Base-by-base conservation (phyloP, 331 rosid genomes). In the Rosa hybrid region DNA sequence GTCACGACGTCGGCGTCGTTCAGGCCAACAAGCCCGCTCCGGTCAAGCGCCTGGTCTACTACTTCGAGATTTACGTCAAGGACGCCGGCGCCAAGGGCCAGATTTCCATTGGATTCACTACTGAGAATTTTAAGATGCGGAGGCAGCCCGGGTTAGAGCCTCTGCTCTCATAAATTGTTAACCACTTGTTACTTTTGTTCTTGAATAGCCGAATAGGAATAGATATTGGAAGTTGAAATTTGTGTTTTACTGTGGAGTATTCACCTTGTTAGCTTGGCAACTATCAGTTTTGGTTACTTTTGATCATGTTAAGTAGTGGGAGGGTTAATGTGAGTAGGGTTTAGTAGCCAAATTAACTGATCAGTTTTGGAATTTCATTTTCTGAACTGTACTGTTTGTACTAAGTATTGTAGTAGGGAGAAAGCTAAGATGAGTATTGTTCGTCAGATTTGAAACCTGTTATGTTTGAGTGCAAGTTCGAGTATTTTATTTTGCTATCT, bases 1-100 rank as follows among this genome's bases (percentile, higher is more conserved):
- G 97, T 38, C 94, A 96, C 77, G 99, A 96, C 67, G 99, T 96
- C 75, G 99, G 99, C 3, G 97, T 91, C 9, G 88, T 92, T 78
- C 98, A 96, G 83, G 97, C 91, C 34, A 93, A 89, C 74, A 90
- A 85, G 70, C 88, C 94, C 8, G 98, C 97, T 59, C 99, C 97
- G 4, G 87, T 81, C n/a, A 96, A 93, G 77, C 88, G 94, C 7
- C 86, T 93, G 16, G 90, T 96, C 5, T 96, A 90, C 86, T 96
- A 93, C 83, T 96, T 93, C 78, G 99, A 96, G 89, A 90, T 96
- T 78, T 86, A 76, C 45, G 98, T 96, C 7, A 92, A 93, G 88
- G 94, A 96, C 75, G 98, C 97, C 13, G 98, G 99, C 63, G 81
- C 87, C 18, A 96, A 91, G 77, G 99, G 99, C 14, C 94, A 91